Conservation (phyloP, 2,329 filamentous ascomycete genomes). For the Claviceps purpurea region DNA sequence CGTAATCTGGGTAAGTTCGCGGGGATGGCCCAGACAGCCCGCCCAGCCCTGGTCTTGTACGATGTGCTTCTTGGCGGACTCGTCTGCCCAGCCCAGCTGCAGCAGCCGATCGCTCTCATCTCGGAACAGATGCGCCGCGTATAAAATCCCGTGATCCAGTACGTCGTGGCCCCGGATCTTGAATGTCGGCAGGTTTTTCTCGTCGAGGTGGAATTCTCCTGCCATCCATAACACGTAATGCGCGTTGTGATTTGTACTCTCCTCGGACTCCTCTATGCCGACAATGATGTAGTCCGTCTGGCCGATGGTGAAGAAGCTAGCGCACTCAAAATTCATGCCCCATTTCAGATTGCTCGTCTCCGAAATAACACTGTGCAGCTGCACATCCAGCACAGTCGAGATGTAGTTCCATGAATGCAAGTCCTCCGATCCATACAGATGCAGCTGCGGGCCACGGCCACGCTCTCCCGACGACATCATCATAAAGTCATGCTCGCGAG, state of each 20-base stretch:
- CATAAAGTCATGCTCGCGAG: conserved; percentile 20
- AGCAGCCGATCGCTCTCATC: conserved; percentile 7
- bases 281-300: conserved; percentile 8
- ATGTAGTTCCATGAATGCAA: conserved; percentile 11
- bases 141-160: conserved; percentile 12
- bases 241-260: conserved; percentile 5
- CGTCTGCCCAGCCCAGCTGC: conserved; percentile 11
- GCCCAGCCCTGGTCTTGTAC: conserved; percentile 9
- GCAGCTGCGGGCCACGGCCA: conserved; percentile 9
- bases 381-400: conserved; percentile 6
- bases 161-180: conserved; percentile 4
- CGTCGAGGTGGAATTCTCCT: conserved; percentile 1
- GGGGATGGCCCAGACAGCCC: conserved; percentile 8
- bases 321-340: conserved; percentile 14
- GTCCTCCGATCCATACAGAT: conserved; percentile 11
- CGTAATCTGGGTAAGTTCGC: conserved; percentile 6
- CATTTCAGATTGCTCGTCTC: conserved; percentile 1
- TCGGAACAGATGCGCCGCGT: conserved; percentile 12
- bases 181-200: conserved; percentile 4
- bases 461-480: conserved; percentile 23
- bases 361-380: conserved; percentile 3
- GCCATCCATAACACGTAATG: conserved; percentile 8
- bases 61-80: conserved; percentile 6
- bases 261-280: conserved; percentile 8
- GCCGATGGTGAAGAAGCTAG: conserved; percentile 7